phyloP scores from a whole-genome alignment of 2,329 filamentous ascomycete species.

The Phaeosphaeriaceae sp. region DNA sequence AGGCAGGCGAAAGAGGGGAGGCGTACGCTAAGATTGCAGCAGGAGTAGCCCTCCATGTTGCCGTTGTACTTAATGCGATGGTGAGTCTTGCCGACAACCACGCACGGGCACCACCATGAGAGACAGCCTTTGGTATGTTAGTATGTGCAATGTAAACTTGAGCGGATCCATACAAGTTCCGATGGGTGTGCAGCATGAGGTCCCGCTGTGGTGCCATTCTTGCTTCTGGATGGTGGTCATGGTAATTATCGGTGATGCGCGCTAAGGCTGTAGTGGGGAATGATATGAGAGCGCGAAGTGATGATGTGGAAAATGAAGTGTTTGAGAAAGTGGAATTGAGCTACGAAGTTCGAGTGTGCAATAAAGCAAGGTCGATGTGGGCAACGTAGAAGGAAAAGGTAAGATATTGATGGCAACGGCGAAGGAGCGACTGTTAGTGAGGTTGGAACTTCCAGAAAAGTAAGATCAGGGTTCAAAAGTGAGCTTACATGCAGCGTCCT shows the following conservation, averaged over 20 bases:
- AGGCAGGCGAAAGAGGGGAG: background rate
- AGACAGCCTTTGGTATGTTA: slow-evolving; percentile 32
- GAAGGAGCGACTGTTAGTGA: background rate
- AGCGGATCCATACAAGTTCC: slow-evolving; percentile 30
- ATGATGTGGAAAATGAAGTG: background rate
- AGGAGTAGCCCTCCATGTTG: slow-evolving; percentile 35
- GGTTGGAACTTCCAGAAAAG: background rate
- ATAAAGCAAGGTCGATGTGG: background rate
- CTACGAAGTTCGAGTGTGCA: background rate
- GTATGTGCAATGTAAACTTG: background rate
- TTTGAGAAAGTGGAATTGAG: background rate
- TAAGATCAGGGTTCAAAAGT: background rate
- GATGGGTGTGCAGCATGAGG: slow-evolving; percentile 39
- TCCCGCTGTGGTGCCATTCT: slow-evolving; percentile 40
- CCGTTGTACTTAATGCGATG: slow-evolving; percentile 38
- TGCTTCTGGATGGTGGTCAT: slow-evolving; percentile 33
- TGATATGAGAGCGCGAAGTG: background rate
- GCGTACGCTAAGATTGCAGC: slow-evolving; percentile 36
- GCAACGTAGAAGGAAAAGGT: background rate
- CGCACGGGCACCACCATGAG: slow-evolving; percentile 43
- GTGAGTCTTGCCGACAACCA: slow-evolving; percentile 38
- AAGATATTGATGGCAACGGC: background rate
- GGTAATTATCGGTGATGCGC: background rate
- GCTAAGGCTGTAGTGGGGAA: background rate
- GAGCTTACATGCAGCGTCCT: background rate